Percentiles rank a stretch among this genome's conserved stretches.
Evolutionary conservation across 441 rosid species (phyloP).

Genomic region (Breynia disticha): DNA sequence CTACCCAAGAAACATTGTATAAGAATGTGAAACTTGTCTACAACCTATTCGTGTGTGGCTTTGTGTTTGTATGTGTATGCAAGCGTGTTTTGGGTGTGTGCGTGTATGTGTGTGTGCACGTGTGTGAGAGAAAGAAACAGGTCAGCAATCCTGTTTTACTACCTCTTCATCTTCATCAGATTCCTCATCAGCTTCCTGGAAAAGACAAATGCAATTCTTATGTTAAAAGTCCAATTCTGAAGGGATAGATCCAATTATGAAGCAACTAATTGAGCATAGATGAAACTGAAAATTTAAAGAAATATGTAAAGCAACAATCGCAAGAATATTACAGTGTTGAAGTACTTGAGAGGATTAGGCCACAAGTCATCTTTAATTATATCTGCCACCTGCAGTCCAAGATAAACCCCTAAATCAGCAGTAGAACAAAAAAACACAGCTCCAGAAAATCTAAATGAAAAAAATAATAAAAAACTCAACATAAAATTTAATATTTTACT

Average conservation of each 20-base stretch:
- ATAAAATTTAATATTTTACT: background rate
- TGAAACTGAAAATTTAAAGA: conserved; percentile 29
- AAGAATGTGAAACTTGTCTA: too few species aligned
- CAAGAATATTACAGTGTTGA: conserved; percentile 15
- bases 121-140: background rate
- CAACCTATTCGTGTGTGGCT: too few species aligned
- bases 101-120: background rate
- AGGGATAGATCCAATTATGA: background rate
- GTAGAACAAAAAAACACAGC: background rate
- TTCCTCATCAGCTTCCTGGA: conserved; percentile 51
- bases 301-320: background rate
- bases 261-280: conserved; percentile 24
- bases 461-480: background rate
- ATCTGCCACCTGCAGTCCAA: conserved; percentile 56
- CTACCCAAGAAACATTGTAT: too few species aligned
- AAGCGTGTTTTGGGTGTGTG: background rate
- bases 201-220: too few species aligned
- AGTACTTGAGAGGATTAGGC: conserved; percentile 61
- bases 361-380: conserved; percentile 85
- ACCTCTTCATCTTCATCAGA: conserved; percentile 34
- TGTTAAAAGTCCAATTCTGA: background rate
- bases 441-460: background rate
- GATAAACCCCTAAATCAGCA: background rate
- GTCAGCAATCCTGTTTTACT: conserved; percentile 4
- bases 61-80: too few species aligned